Conservation (phyloP, 371 early-diverging fungal genomes). For the Zychaea mexicana region DNA sequence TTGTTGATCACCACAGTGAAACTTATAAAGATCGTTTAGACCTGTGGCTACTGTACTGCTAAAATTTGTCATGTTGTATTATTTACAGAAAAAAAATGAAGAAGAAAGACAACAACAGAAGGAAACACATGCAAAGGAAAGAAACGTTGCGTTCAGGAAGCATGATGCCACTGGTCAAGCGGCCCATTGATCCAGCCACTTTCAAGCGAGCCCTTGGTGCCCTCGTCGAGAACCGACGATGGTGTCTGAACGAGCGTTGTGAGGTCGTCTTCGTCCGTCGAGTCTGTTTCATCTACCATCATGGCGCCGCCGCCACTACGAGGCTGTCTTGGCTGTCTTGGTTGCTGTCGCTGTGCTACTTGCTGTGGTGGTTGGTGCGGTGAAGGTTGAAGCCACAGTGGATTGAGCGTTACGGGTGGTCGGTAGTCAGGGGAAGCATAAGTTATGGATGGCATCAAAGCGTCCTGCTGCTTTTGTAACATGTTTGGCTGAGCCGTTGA, state of each 20-base stretch:
- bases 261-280: not conserved
- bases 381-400: slow-evolving; percentile 19
- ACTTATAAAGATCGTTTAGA: too few relatives aligned
- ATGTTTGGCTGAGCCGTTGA: not conserved
- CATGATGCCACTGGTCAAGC: not conserved
- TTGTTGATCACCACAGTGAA: too few relatives aligned
- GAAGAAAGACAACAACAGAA: not conserved
- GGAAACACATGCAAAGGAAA: not conserved
- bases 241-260: not conserved
- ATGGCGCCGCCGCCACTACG: not conserved
- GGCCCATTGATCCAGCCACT: slow-evolving; percentile 4
- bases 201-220: not conserved
- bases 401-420: slow-evolving; percentile 16
- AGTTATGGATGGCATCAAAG: slow-evolving; percentile 18
- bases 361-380: not conserved
- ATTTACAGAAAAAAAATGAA: not conserved
- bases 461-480: not conserved
- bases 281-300: not conserved
- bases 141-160: not conserved
- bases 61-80: too few relatives aligned
- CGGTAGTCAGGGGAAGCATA: slow-evolving; percentile 28
- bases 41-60: too few relatives aligned
- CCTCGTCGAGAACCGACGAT: not conserved
- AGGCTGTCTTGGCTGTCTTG: not conserved
- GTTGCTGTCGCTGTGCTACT: not conserved